These are phyloP conservation scores for Discostella pseudostelligera DNA, from an alignment of 108 stramenopile genomes.

Conservation along the genomic window DNA sequence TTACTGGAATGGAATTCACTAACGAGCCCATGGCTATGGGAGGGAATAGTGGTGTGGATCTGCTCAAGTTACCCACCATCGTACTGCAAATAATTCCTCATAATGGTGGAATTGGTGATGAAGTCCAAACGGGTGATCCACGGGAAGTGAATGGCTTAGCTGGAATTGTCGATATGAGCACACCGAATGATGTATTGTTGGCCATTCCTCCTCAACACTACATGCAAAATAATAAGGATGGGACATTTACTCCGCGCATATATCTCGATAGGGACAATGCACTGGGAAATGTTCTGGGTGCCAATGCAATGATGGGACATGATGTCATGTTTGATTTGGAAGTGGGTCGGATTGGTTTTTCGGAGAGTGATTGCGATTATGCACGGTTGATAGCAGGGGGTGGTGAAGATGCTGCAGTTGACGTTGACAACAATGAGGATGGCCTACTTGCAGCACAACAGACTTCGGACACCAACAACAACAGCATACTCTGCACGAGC, in stretches of 20 bases:
- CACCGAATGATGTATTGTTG: conserved; percentile 64
- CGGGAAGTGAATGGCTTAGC: conserved; percentile 58
- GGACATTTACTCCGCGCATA: conserved; percentile 61
- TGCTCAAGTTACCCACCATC: conserved; percentile 70
- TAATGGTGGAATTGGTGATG: conserved; percentile 45
- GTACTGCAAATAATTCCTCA: conserved; percentile 62
- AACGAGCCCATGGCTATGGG: conserved; percentile 55
- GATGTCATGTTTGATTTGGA: conserved; percentile 95
- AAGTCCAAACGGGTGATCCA: conserved; percentile 31
- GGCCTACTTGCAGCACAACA: neutral
- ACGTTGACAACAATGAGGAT: neutral
- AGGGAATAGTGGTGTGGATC: conserved; percentile 39
- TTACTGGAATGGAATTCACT: conserved; percentile 73
- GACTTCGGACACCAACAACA: neutral
- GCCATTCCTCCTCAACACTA: conserved; percentile 80
- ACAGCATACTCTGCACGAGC: conserved; percentile 13
- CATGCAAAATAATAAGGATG: conserved; percentile 67
- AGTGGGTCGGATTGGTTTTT: conserved; percentile 86
- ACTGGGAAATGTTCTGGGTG: conserved; percentile 88
- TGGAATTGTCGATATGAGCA: conserved; percentile 64
- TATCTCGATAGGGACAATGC: conserved; percentile 61
- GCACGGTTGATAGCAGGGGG: conserved; percentile 3
- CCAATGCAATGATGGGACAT: conserved; percentile 95
- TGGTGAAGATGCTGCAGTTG: too few species aligned
- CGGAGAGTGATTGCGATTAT: conserved; percentile 82